phyloP scores from a whole-genome alignment of 2,329 filamentous ascomycete species.

The Clonostachys byssicola region DNA sequence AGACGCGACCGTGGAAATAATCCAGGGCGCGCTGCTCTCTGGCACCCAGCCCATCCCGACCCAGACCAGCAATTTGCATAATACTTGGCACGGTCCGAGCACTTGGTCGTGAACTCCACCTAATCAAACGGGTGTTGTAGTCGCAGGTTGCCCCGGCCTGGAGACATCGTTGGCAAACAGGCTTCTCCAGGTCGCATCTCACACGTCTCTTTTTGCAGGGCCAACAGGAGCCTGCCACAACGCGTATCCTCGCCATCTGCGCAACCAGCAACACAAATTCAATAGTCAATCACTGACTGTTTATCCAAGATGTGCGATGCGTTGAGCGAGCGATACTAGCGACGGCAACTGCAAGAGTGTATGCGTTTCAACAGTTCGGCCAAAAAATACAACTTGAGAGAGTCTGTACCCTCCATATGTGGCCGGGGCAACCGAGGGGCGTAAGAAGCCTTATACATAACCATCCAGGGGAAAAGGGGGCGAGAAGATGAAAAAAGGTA shows the following conservation, averaged over 20 bases:
- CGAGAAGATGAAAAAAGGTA: too few species aligned
- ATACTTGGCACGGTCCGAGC: conserved; percentile 19
- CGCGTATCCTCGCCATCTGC: not conserved
- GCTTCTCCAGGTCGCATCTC: conserved; percentile 17
- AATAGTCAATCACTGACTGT: too few species aligned
- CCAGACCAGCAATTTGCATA: conserved; percentile 5
- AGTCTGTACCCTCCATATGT: too few species aligned
- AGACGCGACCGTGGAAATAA: conserved; percentile 24
- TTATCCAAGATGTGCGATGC: too few species aligned
- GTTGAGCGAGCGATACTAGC: too few species aligned
- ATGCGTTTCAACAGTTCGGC: too few species aligned
- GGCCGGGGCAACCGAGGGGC: too few species aligned
- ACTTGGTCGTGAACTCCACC: conserved; percentile 32
- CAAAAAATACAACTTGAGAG: too few species aligned
- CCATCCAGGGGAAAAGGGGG: too few species aligned
- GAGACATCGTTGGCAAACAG: conserved; percentile 15
- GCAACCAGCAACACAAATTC: too few species aligned
- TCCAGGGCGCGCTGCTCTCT: conserved; percentile 22
- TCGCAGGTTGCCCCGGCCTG: conserved; percentile 11
- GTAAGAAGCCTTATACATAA: too few species aligned
- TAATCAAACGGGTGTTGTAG: conserved; percentile 29
- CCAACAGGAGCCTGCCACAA: conserved; percentile 23
- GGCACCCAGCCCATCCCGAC: conserved; percentile 9
- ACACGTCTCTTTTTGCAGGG: conserved; percentile 17
- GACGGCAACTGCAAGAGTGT: too few species aligned